Conservation (phyloP, 768 basidiomycete species). For the Suillus brevipes region DNA sequence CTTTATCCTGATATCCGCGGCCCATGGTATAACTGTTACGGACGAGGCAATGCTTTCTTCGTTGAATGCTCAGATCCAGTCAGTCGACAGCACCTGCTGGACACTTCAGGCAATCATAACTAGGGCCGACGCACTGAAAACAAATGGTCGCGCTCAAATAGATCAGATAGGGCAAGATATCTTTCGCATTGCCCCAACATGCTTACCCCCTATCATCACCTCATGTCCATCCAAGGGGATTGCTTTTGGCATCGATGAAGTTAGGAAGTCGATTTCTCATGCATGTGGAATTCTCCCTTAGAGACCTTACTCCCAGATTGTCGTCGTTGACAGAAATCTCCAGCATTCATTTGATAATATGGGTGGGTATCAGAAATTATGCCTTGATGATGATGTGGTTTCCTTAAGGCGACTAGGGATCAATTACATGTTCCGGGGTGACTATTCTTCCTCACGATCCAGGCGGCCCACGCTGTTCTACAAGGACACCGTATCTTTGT, state of each 20-base stretch:
- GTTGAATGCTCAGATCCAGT: slow-evolving; percentile 37
- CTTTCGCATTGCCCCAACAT: slow-evolving; percentile 54
- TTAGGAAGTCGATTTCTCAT: slow-evolving; percentile 58
- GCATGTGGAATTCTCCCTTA: slow-evolving; percentile 48
- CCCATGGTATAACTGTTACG: slow-evolving; percentile 55
- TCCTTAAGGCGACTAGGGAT: neutral
- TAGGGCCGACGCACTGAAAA: slow-evolving; percentile 58
- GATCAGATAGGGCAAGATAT: slow-evolving; percentile 50
- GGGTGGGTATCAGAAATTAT: neutral
- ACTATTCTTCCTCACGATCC: neutral
- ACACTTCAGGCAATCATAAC: slow-evolving; percentile 75
- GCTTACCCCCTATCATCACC: slow-evolving; percentile 66
- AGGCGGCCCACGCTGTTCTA: neutral
- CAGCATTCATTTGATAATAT: neutral
- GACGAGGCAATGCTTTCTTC: slow-evolving; percentile 65
- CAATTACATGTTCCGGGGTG: neutral
- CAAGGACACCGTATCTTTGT: neutral
- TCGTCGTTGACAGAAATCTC: neutral
- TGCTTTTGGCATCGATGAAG: slow-evolving; percentile 54
- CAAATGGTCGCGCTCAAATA: slow-evolving; percentile 36
- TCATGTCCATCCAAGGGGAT: slow-evolving; percentile 46
- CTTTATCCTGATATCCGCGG: slow-evolving; percentile 69
- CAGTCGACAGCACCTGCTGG: slow-evolving; percentile 41
- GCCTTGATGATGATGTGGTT: neutral
- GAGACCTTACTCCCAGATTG: neutral